phyloP scores from a whole-genome alignment of 2,329 filamentous ascomycete species.

The Ambrosiella cleistominuta region DNA sequence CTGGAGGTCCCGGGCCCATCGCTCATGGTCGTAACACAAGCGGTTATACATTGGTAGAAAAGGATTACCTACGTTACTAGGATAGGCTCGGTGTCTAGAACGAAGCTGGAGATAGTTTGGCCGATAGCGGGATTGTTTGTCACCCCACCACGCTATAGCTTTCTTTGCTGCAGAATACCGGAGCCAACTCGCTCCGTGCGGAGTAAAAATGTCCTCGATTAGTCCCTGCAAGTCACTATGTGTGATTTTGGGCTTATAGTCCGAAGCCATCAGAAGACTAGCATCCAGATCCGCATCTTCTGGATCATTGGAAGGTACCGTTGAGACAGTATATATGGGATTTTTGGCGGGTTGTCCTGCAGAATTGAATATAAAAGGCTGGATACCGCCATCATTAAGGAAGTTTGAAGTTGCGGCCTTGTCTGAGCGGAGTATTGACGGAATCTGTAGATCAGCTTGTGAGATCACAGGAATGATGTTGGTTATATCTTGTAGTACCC shows the following conservation, averaged over 20 bases:
- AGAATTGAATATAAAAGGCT: constrained; percentile 44
- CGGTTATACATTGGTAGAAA: background rate
- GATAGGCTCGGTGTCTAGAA: background rate
- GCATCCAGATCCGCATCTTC: constrained; percentile 50
- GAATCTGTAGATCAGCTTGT: background rate
- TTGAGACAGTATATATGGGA: constrained; percentile 57
- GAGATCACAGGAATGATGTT: constrained; percentile 71
- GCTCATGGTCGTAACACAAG: constrained; percentile 26
- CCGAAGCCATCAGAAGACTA: constrained; percentile 78
- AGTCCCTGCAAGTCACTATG: constrained; percentile 55
- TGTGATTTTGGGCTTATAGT: constrained; percentile 68
- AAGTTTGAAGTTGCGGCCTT: background rate
- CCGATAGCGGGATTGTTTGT: constrained; percentile 6
- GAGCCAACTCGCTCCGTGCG: constrained; percentile 62
- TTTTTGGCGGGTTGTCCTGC: background rate
- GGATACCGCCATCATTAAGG: constrained; percentile 39
- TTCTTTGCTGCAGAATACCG: constrained; percentile 72
- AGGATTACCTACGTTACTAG: background rate
- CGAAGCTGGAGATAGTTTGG: background rate
- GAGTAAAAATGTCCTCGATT: constrained; percentile 58
- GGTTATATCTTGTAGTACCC: constrained; percentile 50
- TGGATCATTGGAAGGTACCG: constrained; percentile 30
- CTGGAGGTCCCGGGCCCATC: constrained; percentile 71
- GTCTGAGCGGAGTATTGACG: background rate
- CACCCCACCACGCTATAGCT: constrained; percentile 50